Base-by-base conservation (phyloP, 2,329 filamentous ascomycete genomes). In the Daldinia sp. region DNA sequence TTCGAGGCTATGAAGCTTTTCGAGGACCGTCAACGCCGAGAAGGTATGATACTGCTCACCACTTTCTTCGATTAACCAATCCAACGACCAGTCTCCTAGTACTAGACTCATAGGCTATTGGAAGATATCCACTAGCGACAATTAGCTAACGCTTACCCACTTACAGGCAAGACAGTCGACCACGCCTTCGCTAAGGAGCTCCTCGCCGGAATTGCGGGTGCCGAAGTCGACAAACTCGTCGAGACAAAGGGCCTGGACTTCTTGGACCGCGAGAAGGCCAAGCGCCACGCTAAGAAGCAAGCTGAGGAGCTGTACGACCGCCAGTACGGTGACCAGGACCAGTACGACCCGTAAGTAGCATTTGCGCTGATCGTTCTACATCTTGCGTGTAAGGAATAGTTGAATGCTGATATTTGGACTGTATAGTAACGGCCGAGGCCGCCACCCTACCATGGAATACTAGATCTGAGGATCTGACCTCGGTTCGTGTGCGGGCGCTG, bases 1-100 rank as follows among this genome's bases (percentile, higher is more conserved):
- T 94, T 94, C 75, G 89, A 87, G 67, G 92, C 88, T 71, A 90
- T 94, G 85, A 93, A 93, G 83, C 81, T 88, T 19, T 94, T 88
- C 72, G 91, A 94, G 79, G 88, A 93, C 77, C 82, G 85, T 71
- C 90, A 93, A 80, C 88, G 90, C 72, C 81, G 79, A 58, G 82
- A 91, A 75, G 91, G 88, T 87, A 80, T 23, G 80, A 19, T 17
- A 49, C 29, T 17, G 8, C n/a, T 21, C 27, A 45, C 6, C 3
- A n/a, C n/a, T n/a, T n/a, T n/a, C n/a, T n/a, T n/a, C n/a, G n/a
- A n/a, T n/a, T n/a, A n/a, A n/a, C n/a, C n/a, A n/a, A n/a, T n/a
- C n/a, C n/a, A n/a, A n/a, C n/a, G n/a, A n/a, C n/a, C n/a, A n/a
- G n/a, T n/a, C n/a, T n/a, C n/a, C n/a, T n/a, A n/a, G n/a, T n/a